Percentiles rank a stretch among this genome's conserved stretches.
Evolutionary conservation across 78 protist genomes (phyloP).

Genomic region (Dictyostelium citrinum): DNA sequence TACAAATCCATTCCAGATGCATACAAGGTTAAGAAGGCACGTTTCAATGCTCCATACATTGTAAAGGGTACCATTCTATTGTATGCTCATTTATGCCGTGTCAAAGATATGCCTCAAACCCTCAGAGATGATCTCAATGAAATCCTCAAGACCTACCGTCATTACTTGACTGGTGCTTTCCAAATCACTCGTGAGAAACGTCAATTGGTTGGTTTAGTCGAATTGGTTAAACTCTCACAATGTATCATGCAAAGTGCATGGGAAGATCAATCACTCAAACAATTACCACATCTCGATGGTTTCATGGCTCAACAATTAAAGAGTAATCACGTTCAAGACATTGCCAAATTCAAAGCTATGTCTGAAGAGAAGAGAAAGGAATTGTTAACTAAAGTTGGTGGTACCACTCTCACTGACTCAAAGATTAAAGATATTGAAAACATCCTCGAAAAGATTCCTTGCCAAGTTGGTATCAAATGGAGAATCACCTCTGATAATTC

Average conservation of each 20-base stretch:
- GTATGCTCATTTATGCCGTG: conserved; percentile 66
- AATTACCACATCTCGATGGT: conserved; percentile 46
- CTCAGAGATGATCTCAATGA: conserved; percentile 29
- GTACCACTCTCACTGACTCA: not conserved
- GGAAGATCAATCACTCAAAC: conserved; percentile 70
- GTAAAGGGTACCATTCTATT: conserved; percentile 31
- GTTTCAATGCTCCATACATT: conserved; percentile 31
- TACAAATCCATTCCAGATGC: conserved; percentile 11
- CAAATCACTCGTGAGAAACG: conserved; percentile 26
- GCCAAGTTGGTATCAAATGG: conserved; percentile 7
- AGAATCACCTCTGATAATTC: not conserved
- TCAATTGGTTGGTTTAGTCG: conserved; percentile 22
- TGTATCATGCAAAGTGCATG: conserved; percentile 58
- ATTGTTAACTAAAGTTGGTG: not conserved
- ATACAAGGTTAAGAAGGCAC: conserved; percentile 40
- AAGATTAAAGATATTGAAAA: conserved; percentile 32
- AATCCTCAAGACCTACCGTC: conserved; percentile 13
- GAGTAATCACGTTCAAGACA: not conserved
- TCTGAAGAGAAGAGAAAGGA: conserved; percentile 33
- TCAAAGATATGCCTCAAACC: conserved; percentile 6
- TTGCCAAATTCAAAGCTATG: conserved; percentile 8
- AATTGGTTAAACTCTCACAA: conserved; percentile 18
- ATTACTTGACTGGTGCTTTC: conserved; percentile 47
- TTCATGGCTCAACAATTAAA: not conserved
- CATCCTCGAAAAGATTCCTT: conserved; percentile 44